These are phyloP conservation scores for Metarhizium sp. DNA, from an alignment of 2,329 filamentous ascomycete genomes.

Conservation along the genomic window DNA sequence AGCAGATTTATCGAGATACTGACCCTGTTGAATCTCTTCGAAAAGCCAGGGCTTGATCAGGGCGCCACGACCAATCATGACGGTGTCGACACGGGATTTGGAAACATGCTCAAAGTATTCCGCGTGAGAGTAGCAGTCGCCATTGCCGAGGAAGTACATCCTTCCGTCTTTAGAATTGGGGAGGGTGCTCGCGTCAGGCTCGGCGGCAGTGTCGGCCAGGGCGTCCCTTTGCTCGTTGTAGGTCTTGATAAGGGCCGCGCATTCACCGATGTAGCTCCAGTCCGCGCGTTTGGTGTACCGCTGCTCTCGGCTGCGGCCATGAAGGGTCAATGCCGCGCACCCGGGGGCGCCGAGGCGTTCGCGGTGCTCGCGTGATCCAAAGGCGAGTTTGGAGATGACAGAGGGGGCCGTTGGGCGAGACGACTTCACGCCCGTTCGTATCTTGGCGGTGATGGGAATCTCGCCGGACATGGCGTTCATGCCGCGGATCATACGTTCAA, in stretches of 20 bases:
- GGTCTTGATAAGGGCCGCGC: slow-evolving; percentile 71
- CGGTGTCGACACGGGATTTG: slow-evolving; percentile 74
- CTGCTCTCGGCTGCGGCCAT: slow-evolving; percentile 88
- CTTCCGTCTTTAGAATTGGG: slow-evolving; percentile 56
- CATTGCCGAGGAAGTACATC: slow-evolving; percentile 91
- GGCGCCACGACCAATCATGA: slow-evolving; percentile 95
- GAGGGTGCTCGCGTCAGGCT: slow-evolving; percentile 66
- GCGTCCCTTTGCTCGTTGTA: slow-evolving; percentile 62
- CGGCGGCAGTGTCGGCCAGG: slow-evolving; percentile 65
- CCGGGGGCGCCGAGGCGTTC: slow-evolving; percentile 66
- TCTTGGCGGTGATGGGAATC: slow-evolving; percentile 88
- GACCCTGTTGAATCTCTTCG: slow-evolving; percentile 84
- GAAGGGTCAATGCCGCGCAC: slow-evolving; percentile 89
- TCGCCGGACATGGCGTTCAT: slow-evolving; percentile 93
- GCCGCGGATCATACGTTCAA: slow-evolving; percentile 89
- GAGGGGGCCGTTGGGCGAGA: slow-evolving; percentile 70
- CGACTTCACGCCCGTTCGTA: slow-evolving; percentile 82
- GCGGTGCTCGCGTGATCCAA: slow-evolving; percentile 66
- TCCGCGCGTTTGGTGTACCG: slow-evolving; percentile 88
- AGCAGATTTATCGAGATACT: slow-evolving; percentile 93
- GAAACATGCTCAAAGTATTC: slow-evolving; percentile 77
- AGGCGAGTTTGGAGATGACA: slow-evolving; percentile 71
- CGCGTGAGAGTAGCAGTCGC: slow-evolving; percentile 87
- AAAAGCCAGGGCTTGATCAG: slow-evolving; percentile 98
- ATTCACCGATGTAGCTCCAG: slow-evolving; percentile 90